Evolutionary conservation across 1,284 basidiomycete genomes (phyloP), one percentile per base, ranked within the genome.

Genomic region (Marasmius oreades): DNA sequence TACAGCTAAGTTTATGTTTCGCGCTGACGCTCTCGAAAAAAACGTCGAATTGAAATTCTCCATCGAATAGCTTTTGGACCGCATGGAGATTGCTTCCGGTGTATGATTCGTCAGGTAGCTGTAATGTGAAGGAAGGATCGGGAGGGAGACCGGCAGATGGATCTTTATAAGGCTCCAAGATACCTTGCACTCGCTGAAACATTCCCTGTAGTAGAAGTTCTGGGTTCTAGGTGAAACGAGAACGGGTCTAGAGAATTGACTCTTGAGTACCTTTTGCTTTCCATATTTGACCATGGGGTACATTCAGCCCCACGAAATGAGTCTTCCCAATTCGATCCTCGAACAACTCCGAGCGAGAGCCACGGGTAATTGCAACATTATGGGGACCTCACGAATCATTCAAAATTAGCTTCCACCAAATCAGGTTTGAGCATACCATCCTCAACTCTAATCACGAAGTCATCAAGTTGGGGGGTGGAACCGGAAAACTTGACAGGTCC

Each of bases 41-140:
- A 20, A 95, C 78, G 63, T 96, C 94, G 64, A 94, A 92, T 61
- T 89, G 82, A 72, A 95, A 96, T 52, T 85, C 77, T 5, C 91
- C 92, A 14, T 91, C 84, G 64, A 90, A 94, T 14, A 79, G 77
- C 67, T 93, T 94, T 71, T 98, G 95, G 31, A 95, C 77, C 4
- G 90, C 93, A 67, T 81, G 93, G 26, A 96, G 75, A 65, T 93
- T 96, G 72, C 88, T 88, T 23, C 79, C 80, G 7, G 81, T 78
- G 50, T 85, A 81, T 6, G 85, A 73, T 51, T 92, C 86, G 65
- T 97, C 87, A 2, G 86, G 79, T 3, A 98, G 75, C 37, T 86
- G 85, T 14, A 95, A 76, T 11, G 88, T 70, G 59, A 88, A 89
- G 1, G 92, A 86, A 0, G 94, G 87, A 62, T 95, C 90, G 1